Evolutionary conservation across 352 stramenopile genomes (phyloP).

Genomic region (Elongisporangium undulatum): DNA sequence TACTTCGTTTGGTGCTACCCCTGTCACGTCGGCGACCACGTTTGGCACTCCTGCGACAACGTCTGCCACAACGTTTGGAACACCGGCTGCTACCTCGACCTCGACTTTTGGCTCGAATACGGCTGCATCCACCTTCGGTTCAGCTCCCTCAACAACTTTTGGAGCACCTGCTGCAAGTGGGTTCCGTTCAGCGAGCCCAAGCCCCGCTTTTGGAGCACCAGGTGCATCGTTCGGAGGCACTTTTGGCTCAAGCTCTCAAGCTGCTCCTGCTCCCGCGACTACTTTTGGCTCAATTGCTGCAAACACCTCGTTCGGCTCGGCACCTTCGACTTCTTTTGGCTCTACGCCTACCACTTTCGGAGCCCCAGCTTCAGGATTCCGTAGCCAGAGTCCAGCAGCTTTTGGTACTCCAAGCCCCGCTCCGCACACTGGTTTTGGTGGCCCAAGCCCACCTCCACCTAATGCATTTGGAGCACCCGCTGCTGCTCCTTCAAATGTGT

Average conservation of each 20-base stretch:
- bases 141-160: conserved; percentile 11
- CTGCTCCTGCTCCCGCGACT: conserved; percentile 3
- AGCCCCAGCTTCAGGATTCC: conserved; percentile 20
- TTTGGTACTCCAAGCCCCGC: conserved; percentile 11
- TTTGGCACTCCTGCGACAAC: conserved; percentile 7
- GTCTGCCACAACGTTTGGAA: conserved; percentile 9
- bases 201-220: background rate
- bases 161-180: conserved; percentile 9
- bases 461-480: conserved; percentile 22
- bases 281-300: conserved; percentile 10
- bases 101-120: conserved; percentile 31
- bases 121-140: conserved; percentile 12
- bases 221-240: background rate
- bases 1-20: conserved; percentile 13
- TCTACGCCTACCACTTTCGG: conserved; percentile 10
- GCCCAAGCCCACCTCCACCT: conserved; percentile 8
- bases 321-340: conserved; percentile 15
- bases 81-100: conserved; percentile 13
- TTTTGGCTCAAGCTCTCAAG: background rate
- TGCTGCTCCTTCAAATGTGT: conserved; percentile 9
- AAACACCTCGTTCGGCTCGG: conserved; percentile 15
- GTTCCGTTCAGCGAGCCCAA: background rate
- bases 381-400: conserved; percentile 10
- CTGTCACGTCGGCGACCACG: conserved; percentile 5
- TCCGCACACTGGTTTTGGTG: conserved; percentile 10